Percentiles rank a stretch among this genome's conserved stretches.
phyloP scores from a whole-genome alignment of 129 eudicot species.

The Flaveria bidentis region DNA sequence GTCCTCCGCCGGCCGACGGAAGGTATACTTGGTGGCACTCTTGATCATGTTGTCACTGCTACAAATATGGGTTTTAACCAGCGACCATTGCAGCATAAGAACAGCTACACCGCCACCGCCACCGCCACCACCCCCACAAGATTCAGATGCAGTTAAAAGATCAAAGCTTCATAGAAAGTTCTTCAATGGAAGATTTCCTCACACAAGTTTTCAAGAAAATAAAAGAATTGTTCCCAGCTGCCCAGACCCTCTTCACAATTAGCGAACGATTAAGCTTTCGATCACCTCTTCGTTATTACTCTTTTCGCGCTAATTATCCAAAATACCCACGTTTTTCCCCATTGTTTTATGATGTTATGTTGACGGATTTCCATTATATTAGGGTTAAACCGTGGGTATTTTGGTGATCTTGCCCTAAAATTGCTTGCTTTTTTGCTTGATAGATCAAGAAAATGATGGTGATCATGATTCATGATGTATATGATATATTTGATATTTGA shows the following conservation, averaged over 20 bases:
- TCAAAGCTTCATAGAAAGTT: conserved; percentile 48
- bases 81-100: conserved; percentile 42
- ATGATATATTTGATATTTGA: conserved; percentile 33
- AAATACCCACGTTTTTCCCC: conserved; percentile 89
- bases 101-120: conserved; percentile 43
- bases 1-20: conserved; percentile 42
- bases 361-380: conserved; percentile 15
- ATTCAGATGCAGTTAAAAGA: conserved; percentile 29
- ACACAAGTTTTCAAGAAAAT: conserved; percentile 44
- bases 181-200: conserved; percentile 45
- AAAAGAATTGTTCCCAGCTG: conserved; percentile 87
- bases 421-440: conserved; percentile 23
- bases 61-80: conserved; percentile 41
- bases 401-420: conserved; percentile 43
- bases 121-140: conserved; percentile 29
- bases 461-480: conserved; percentile 50
- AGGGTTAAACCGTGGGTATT: conserved; percentile 90
- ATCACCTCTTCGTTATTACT: neutral
- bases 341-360: conserved; percentile 21
- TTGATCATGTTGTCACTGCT: conserved; percentile 44
- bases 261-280: conserved; percentile 20
- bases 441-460: conserved; percentile 37
- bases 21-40: conserved; percentile 30
- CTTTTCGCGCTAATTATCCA: conserved; percentile 38
- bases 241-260: conserved; percentile 96